Percentiles rank a stretch among this genome's conserved stretches.
Evolutionary conservation across 202 grass and related monocot genomes (phyloP).

Genomic region (Carex arenaria): DNA sequence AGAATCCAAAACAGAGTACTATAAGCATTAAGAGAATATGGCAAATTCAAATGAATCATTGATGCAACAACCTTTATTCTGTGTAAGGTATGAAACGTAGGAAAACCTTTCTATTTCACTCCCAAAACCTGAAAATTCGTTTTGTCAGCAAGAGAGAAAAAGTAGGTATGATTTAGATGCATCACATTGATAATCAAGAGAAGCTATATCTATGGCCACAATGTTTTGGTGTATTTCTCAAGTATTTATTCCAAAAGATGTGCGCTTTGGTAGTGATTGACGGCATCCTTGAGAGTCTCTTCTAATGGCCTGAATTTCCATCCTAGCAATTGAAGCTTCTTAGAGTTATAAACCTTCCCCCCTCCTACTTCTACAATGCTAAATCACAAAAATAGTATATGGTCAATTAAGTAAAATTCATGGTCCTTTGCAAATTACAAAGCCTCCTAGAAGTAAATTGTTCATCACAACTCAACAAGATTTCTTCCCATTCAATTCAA

Average conservation of each 20-base stretch:
- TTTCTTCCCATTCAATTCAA: not conserved
- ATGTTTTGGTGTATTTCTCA: not conserved
- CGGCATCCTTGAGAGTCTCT: constrained; percentile 38
- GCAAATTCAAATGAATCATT: not conserved
- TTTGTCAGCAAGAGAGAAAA: not conserved
- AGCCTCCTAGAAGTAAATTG: not conserved
- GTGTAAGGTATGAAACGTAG: not conserved
- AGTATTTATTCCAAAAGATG: constrained; percentile 38
- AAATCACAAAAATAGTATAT: constrained; percentile 4
- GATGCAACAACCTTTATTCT: not conserved
- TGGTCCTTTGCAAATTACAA: not conserved
- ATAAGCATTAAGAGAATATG: not conserved
- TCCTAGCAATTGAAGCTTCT: constrained; percentile 54
- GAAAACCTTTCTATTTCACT: not conserved
- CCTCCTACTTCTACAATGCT: constrained; percentile 46
- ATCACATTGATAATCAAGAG: not conserved
- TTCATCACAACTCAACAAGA: not conserved
- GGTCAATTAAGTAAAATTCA: not conserved
- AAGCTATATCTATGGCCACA: not conserved
- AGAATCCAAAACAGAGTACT: not conserved
- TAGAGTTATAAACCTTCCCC: constrained; percentile 22
- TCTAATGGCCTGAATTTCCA: constrained; percentile 55
- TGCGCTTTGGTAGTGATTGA: constrained; percentile 36
- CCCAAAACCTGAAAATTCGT: not conserved
- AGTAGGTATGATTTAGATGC: not conserved